Evolutionary conservation across 495 filamentous ascomycete genomes (phyloP), one percentile per base, ranked within the genome.

Genomic region (Trichoderma reesei): DNA sequence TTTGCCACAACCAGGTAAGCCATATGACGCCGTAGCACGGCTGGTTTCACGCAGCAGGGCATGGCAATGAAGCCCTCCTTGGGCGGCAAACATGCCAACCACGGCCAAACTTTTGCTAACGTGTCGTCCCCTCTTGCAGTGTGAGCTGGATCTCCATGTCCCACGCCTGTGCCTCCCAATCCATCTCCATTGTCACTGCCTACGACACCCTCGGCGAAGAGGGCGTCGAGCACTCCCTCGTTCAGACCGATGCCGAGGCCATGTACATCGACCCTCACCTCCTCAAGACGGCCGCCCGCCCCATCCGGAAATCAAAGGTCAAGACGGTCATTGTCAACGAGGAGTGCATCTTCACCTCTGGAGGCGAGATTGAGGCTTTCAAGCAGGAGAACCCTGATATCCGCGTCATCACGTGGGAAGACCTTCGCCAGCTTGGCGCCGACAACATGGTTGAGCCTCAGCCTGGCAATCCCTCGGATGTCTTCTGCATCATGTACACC

Each of bases 401-500:
- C 54, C 76, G 69, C 16, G 68, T 82, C 39, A 37, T 78, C 41
- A 75, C 76, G 37, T 80, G 72, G 62, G 75, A 75, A 46, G 78
- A 82, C 31, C 70, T 82, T 33, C 72, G 74, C 38, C 65, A 67
- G 8, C 73, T 96, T 20, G 92, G 92, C 42, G 82, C 82, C 64
- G 76, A 81, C 6, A 82, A 88, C 31, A 87, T 88, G 36, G 76
- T 79, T 37, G 80, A 84, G 10, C 78, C 80, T n/a, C 83, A 84
- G 60, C 81, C 83, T n/a, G 91, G 92, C 2, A 75, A 75, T 39
- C 81, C 89, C 0, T 79, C 84, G 1, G 90, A 95, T 66, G 80
- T 85, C 60, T 84, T 90, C 68, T 96, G 92, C 59, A 91, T 97
- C 75, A 97, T 96, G 80, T 97, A 97, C 77, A 97, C 92, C 14